Evolutionary conservation across 345 rosid species (phyloP).

Genomic region (Hypericum perforatum): DNA sequence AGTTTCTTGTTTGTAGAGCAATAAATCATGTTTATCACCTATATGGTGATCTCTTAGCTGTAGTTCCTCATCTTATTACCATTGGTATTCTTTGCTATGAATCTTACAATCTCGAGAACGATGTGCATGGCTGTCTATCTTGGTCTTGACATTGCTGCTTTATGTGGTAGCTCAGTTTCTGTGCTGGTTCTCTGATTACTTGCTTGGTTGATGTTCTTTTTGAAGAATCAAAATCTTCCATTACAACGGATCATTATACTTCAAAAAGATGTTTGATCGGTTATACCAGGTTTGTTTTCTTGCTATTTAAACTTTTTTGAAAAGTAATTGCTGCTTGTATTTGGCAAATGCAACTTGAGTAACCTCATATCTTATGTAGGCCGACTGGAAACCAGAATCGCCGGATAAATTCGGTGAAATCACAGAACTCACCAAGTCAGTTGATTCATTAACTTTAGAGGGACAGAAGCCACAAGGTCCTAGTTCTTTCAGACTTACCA

Average conservation of each 20-base stretch:
- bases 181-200: too few relatives aligned
- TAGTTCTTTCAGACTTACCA: slow-evolving; percentile 1
- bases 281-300: slow-evolving; percentile 62
- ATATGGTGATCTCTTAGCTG: too few relatives aligned
- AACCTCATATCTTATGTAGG: slow-evolving; percentile 26
- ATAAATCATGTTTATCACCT: too few relatives aligned
- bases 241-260: slow-evolving; percentile 65
- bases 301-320: background rate
- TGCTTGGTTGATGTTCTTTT: slow-evolving; percentile 1
- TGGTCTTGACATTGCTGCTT: too few relatives aligned
- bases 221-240: slow-evolving; percentile 81
- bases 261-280: slow-evolving; percentile 73
- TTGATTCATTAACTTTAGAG: slow-evolving; percentile 53
- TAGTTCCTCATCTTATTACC: too few relatives aligned
- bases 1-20: too few relatives aligned
- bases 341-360: slow-evolving; percentile 3
- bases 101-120: too few relatives aligned
- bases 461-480: slow-evolving; percentile 58
- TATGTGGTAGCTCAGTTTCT: too few relatives aligned
- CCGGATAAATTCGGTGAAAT: slow-evolving; percentile 65
- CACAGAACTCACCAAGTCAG: slow-evolving; percentile 49
- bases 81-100: too few relatives aligned
- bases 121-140: too few relatives aligned
- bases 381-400: slow-evolving; percentile 85
- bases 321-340: background rate